Conservation (phyloP, 2,329 filamentous ascomycete species). For the Aureobasidium sp. region DNA sequence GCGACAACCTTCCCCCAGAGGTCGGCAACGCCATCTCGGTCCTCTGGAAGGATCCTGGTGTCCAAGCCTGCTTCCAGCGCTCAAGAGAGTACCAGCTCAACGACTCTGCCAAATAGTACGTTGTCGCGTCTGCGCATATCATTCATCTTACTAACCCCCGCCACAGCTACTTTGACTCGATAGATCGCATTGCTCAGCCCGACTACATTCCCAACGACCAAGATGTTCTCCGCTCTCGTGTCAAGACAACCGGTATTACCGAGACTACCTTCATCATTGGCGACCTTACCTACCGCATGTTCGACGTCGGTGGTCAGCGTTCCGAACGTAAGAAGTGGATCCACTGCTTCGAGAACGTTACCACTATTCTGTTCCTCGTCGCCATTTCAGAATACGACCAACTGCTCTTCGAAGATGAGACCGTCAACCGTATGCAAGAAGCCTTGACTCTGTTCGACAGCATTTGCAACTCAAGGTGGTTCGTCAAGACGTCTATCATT, state of each 20-base stretch:
- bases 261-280: constrained; percentile 91
- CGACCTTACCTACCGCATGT: constrained; percentile 92
- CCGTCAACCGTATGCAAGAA: constrained; percentile 60
- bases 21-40: constrained; percentile 89
- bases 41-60: constrained; percentile 86
- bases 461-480: constrained; percentile 47
- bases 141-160: constrained; percentile 24
- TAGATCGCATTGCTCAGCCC: constrained; percentile 79
- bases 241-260: constrained; percentile 91
- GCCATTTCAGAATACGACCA: constrained; percentile 96
- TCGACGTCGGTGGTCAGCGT: constrained; percentile 85
- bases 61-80: constrained; percentile 91
- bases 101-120: constrained; percentile 92
- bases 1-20: constrained; percentile 87
- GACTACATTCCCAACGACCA: constrained; percentile 92
- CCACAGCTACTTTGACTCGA: constrained; percentile 89
- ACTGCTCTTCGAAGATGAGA: constrained; percentile 91
- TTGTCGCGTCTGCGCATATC: constrained; percentile 23
- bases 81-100: constrained; percentile 95
- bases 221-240: constrained; percentile 81
- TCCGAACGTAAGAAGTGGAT: constrained; percentile 98
- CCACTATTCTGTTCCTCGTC: constrained; percentile 85
- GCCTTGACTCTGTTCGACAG: constrained; percentile 48
- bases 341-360: constrained; percentile 91
- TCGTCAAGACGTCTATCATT: constrained; percentile 45